phyloP scores from a whole-genome alignment of 148 eudicot species.

The Heliamphora exappendiculata region DNA sequence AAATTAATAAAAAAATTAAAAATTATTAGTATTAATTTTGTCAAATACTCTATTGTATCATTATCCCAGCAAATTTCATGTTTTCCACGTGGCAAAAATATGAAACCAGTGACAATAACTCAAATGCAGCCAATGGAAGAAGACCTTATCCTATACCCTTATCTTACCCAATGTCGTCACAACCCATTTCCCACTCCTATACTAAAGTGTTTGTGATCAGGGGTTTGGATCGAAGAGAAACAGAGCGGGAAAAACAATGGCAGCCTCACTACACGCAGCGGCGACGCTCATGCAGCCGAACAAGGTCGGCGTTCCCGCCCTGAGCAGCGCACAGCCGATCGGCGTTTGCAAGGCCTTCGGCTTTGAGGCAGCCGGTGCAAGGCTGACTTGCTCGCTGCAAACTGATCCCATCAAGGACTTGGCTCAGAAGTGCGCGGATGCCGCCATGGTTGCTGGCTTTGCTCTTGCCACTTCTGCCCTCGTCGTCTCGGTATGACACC shows the following conservation, averaged over 20 bases:
- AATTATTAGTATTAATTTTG: too few relatives aligned
- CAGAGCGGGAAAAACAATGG: slow-evolving; percentile 39
- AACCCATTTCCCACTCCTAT: slow-evolving; percentile 11
- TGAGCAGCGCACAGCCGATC: slow-evolving; percentile 36
- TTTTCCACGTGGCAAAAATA: slow-evolving; percentile 46
- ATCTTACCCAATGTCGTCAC: slow-evolving; percentile 37
- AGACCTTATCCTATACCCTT: slow-evolving; percentile 63
- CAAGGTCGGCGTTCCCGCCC: slow-evolving; percentile 34
- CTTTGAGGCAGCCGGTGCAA: slow-evolving; percentile 31
- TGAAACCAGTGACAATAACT: slow-evolving; percentile 22
- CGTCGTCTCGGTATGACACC: slow-evolving; percentile 60
- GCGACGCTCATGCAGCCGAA: slow-evolving; percentile 81
- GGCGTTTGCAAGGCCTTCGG: slow-evolving; percentile 74
- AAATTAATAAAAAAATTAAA: too few relatives aligned
- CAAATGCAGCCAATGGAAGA: slow-evolving; percentile 52
- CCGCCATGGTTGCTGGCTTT: slow-evolving; percentile 88
- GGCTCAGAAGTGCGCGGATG: slow-evolving; percentile 76
- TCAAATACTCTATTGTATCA: slow-evolving; percentile 15
- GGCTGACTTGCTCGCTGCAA: slow-evolving; percentile 69
- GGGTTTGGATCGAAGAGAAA: neutral
- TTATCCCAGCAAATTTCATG: slow-evolving; percentile 12
- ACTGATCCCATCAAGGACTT: slow-evolving; percentile 66
- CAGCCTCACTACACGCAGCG: slow-evolving; percentile 90
- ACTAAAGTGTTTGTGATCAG: neutral
- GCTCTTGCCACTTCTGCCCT: slow-evolving; percentile 99